A percentile compares a stretch with the other conserved stretches of the same genome.
Conservation (phyloP, 257 asterid species). For the Penstemon newberryi region DNA sequence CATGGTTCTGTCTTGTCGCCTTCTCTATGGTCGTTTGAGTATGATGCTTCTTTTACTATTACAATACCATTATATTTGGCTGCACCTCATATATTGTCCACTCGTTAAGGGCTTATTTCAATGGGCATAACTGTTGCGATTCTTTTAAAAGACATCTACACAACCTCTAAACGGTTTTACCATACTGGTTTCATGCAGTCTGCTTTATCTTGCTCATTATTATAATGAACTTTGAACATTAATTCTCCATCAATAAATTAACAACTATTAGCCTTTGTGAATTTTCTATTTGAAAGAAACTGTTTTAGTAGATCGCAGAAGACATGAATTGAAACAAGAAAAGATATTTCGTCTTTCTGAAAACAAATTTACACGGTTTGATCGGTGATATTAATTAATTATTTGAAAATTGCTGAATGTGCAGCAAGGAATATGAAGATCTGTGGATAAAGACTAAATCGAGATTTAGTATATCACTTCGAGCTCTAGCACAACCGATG, state of each 20-base stretch:
- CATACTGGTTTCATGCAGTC: background rate
- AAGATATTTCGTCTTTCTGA: too few species aligned
- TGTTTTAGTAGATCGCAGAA: too few species aligned
- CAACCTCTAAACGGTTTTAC: background rate
- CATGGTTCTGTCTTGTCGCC: background rate
- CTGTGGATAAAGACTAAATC: constrained; percentile 69
- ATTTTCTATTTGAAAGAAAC: too few species aligned
- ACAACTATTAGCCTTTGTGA: too few species aligned
- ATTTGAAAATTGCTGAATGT: background rate
- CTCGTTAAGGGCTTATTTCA: background rate
- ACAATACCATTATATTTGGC: constrained; percentile 9
- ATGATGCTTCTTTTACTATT: constrained; percentile 7
- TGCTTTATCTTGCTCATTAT: background rate
- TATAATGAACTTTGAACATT: background rate
- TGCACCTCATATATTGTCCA: background rate
- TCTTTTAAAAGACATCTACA: background rate
- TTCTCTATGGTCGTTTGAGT: constrained; percentile 6
- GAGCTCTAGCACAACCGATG: constrained; percentile 74
- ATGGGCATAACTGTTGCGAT: background rate
- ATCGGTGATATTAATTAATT: too few species aligned
- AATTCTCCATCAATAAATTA: background rate
- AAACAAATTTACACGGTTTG: too few species aligned
- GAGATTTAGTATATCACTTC: constrained; percentile 69
- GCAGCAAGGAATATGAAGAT: constrained; percentile 78
- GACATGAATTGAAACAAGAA: too few species aligned